Percentiles rank a stretch among this genome's conserved stretches.
phyloP scores from a whole-genome alignment of 495 filamentous ascomycete genomes.

The Penicillium psychrofluorescens region DNA sequence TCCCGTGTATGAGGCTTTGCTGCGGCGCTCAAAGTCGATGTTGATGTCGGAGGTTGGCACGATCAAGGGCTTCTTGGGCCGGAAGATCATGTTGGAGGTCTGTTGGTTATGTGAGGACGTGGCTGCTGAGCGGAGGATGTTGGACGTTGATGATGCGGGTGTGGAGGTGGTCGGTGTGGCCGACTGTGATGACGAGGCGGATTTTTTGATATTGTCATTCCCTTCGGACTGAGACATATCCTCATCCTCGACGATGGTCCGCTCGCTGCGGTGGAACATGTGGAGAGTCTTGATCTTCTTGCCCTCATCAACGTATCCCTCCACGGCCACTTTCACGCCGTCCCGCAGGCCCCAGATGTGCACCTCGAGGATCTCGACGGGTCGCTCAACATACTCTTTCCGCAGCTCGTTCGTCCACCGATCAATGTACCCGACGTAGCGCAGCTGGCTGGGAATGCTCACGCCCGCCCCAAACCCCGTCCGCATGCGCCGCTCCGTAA shows the following conservation, averaged over 20 bases:
- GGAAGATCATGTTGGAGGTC: conserved; percentile 63
- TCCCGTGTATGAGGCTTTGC: conserved; percentile 63
- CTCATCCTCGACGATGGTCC: conserved; percentile 57
- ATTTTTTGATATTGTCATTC: conserved; percentile 1
- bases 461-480: conserved; percentile 82
- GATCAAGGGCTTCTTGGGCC: conserved; percentile 56
- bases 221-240: conserved; percentile 3
- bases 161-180: conserved; percentile 9
- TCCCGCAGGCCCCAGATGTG: conserved; percentile 85
- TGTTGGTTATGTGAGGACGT: conserved; percentile 10
- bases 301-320: conserved; percentile 81
- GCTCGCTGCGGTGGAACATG: conserved; percentile 66
- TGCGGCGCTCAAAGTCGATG: conserved; percentile 78
- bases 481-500: conserved; percentile 84
- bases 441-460: conserved; percentile 84
- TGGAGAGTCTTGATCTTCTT: conserved; percentile 81
- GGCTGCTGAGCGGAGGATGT: background rate
- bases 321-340: conserved; percentile 79
- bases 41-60: conserved; percentile 80
- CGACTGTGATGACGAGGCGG: conserved; percentile 10
- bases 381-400: conserved; percentile 77
- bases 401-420: conserved; percentile 64
- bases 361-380: conserved; percentile 78
- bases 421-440: conserved; percentile 88
- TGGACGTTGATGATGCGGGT: background rate